Evolutionary conservation across 306 rosid species (phyloP), one percentile per base, ranked within the genome.

Genomic region (Sphenostylis stenocarpa): DNA sequence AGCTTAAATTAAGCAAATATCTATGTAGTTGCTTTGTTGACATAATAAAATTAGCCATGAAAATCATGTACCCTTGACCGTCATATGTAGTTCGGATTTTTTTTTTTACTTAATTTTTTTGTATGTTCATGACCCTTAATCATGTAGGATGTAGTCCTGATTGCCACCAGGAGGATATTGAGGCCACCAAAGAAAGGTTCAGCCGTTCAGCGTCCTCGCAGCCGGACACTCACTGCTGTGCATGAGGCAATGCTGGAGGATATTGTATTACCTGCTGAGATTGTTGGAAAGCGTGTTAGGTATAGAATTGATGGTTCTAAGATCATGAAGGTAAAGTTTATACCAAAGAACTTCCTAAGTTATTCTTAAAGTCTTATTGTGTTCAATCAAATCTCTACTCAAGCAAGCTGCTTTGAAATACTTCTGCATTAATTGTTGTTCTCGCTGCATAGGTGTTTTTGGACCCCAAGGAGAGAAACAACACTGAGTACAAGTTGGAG

Each of bases 111-210:
- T 67, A 14, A 6, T 70, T 47, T 33, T 57, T 47, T 31, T 66
- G n/a, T 64, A 26, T 51, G 3, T 55, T 72, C 16, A 26, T 39
- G 8, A 56, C 17, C 3, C 7, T 34, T 71, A 11, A 70, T 49
- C 45, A 7, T 43, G 70, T 73, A 93, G 98, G 96, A 93, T 75
- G 98, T 89, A 0, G 67, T 93, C 73, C 36, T 93, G 77, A 84
- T 88, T 82, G 98, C 98, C 23, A 93, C 90, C 55, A 77, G 98
- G 33, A 89, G 98, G 82, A 91, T 91, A 14, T 12, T 88, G 52
- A 86, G 98, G 86, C 98, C 98, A 2, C 96, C 98, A 51, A 91
- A 91, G 91, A 93, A 93, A 47, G 98, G 98, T 19, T 89, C 96
- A 5, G 98, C 98, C 29, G 90, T 69, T 20, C 91, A 88, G 55